phyloP scores from a whole-genome alignment of 225 moss, liverwort and hornwort species.

The Climacium dendroides region DNA sequence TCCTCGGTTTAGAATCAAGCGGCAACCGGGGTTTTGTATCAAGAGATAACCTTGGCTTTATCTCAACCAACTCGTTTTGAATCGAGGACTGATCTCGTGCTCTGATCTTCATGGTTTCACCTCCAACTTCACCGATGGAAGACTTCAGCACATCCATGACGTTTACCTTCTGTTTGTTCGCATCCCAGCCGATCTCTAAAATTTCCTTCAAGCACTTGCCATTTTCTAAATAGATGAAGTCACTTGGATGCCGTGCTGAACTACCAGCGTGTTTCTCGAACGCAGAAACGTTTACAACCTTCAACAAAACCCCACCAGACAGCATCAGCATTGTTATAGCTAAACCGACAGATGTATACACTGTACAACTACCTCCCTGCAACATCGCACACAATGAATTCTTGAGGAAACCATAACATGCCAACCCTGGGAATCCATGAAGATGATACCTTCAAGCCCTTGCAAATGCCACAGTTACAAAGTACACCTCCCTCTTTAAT shows the following conservation, averaged over 20 bases:
- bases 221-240: constrained; percentile 85
- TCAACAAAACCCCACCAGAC: constrained; percentile 4
- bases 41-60: constrained; percentile 19
- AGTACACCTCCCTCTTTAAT: constrained; percentile 60
- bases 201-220: constrained; percentile 87
- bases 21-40: constrained; percentile 18
- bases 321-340: neutral
- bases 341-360: neutral
- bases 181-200: constrained; percentile 79
- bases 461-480: constrained; percentile 69
- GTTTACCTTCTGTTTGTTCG: constrained; percentile 48
- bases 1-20: constrained; percentile 3
- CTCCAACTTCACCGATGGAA: constrained; percentile 56
- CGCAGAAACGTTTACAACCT: constrained; percentile 94
- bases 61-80: constrained; percentile 25
- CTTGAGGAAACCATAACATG: neutral
- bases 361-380: neutral
- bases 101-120: constrained; percentile 23
- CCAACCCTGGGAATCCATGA: neutral
- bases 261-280: constrained; percentile 99
- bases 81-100: neutral
- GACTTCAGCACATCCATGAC: constrained; percentile 47
- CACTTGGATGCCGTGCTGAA: constrained; percentile 94
- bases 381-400: neutral
- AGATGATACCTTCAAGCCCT: constrained; percentile 50